Base-by-base conservation (phyloP, 2,329 filamentous ascomycete genomes). In the Calonectria ilicicola region DNA sequence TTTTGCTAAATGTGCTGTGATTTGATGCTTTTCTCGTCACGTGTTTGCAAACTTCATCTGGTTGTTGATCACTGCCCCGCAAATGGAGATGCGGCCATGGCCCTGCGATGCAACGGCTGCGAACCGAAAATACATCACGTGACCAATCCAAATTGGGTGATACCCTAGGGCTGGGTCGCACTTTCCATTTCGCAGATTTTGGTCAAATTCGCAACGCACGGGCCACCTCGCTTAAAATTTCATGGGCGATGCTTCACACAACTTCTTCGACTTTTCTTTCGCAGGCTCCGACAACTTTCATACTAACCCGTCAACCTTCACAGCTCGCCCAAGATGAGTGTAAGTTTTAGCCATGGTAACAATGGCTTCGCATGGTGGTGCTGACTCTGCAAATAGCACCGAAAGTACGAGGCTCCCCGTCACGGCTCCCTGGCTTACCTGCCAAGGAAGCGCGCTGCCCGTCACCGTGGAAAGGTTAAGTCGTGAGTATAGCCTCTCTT, bases 381-480 rank as follows among this genome's bases (percentile, higher is more conserved):
- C 71, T 77, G 65, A 79, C 74, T 53, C 65, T 53, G n/a, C 73
- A 14, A 35, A 80, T 68, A 85, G 85, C 88, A 90, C 86, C 87
- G 88, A 81, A 90, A 91, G 88, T 90, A 86, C 84, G 89, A 97
- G 92, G 96, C 96, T 86, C 96, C 96, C 86, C 94, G 96, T 87
- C 96, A 98, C 91, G 97, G 96, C 86, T 96, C 94, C 85, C 91
- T 98, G 87, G 94, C 94, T 82, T 96, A 92, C 89, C 88, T 97
- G 84, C 94, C 94, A 80, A 89, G 94, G 85, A 98, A 98, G 95
- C 93, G 96, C 86, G 95, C 95, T 84, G 91, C 95, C 87, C 92
- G 96, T 84, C 96, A 98, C 90, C 91, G 96, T 83, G 96, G 96
- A 87, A 98, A 98, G 92, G 96, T 98, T 87, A 98, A 98, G 95